These are phyloP conservation scores for Colletotrichum karsti DNA, from an alignment of 2,329 filamentous ascomycete species.

Conservation along the genomic window DNA sequence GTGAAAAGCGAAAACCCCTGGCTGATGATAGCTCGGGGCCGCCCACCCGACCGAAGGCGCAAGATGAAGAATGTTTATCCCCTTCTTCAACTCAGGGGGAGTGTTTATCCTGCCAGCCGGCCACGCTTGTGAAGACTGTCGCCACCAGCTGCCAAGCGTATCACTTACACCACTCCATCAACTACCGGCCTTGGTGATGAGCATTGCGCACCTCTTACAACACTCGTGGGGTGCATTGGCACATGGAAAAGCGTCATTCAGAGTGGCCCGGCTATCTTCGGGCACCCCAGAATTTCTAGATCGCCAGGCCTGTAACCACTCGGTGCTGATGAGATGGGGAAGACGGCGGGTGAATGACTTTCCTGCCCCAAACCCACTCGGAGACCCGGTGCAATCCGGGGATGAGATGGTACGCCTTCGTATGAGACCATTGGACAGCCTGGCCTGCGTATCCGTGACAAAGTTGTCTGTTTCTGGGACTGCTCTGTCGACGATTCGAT, in stretches of 20 bases:
- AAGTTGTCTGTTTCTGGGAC: not conserved
- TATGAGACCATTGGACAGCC: conserved; percentile 4
- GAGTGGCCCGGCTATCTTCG: conserved; percentile 20
- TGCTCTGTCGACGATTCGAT: not conserved
- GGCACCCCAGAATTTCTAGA: conserved; percentile 1
- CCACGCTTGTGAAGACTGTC: not conserved
- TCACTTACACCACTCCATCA: not conserved
- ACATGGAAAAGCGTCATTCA: conserved; percentile 11
- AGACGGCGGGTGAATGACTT: conserved; percentile 27
- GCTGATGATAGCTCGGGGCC: not conserved
- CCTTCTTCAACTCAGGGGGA: not conserved
- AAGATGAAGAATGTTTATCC: conserved; percentile 26
- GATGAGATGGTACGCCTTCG: not conserved
- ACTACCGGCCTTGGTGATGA: conserved; percentile 14
- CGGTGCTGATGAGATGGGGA: conserved; percentile 6
- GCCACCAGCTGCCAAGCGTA: conserved; percentile 10
- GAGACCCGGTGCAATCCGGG: not conserved
- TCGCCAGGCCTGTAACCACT: not conserved
- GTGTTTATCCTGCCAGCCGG: conserved; percentile 13
- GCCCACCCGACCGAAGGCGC: not conserved
- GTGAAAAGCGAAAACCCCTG: not conserved
- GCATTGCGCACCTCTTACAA: not conserved
- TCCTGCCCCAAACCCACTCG: conserved; percentile 3
- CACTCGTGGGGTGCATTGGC: not conserved
- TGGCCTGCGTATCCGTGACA: not conserved